Percentiles rank a stretch among this genome's conserved stretches.
phyloP scores from a whole-genome alignment of 2,329 filamentous ascomycete species.

The Verticillium alfalfae region DNA sequence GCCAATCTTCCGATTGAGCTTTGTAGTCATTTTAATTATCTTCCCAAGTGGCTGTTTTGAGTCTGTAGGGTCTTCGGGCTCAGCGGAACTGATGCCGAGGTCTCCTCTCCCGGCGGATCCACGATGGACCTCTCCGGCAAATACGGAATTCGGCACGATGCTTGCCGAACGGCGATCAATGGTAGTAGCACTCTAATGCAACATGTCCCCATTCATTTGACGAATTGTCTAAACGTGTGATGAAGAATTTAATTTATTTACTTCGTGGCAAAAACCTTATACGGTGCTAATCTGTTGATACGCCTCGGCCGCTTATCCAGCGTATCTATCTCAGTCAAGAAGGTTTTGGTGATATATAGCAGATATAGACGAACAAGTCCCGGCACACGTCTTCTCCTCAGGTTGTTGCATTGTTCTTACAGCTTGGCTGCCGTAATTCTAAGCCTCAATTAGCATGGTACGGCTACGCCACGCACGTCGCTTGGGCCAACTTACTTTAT shows the following conservation, averaged over 20 bases:
- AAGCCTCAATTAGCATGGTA: background rate
- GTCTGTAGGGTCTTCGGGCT: background rate
- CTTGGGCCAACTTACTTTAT: slow-evolving; percentile 11
- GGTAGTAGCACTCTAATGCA: background rate
- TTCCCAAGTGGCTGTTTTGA: background rate
- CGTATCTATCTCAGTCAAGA: background rate
- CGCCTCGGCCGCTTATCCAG: background rate
- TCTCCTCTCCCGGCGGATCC: background rate
- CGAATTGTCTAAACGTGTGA: background rate
- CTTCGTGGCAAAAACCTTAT: background rate
- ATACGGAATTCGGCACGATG: background rate
- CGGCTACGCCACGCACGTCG: background rate
- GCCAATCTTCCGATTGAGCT: background rate
- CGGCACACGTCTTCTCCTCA: background rate
- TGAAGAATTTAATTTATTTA: background rate
- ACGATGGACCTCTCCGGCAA: background rate
- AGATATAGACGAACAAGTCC: background rate
- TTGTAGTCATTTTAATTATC: background rate
- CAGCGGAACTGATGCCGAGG: background rate
- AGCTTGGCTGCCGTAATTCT: background rate
- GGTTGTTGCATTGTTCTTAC: background rate
- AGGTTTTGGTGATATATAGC: background rate
- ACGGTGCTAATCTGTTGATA: background rate
- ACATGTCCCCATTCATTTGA: background rate
- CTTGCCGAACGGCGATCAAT: background rate